Conservation (phyloP, 805 yeast genomes). For the Lipomyces orientalis region DNA sequence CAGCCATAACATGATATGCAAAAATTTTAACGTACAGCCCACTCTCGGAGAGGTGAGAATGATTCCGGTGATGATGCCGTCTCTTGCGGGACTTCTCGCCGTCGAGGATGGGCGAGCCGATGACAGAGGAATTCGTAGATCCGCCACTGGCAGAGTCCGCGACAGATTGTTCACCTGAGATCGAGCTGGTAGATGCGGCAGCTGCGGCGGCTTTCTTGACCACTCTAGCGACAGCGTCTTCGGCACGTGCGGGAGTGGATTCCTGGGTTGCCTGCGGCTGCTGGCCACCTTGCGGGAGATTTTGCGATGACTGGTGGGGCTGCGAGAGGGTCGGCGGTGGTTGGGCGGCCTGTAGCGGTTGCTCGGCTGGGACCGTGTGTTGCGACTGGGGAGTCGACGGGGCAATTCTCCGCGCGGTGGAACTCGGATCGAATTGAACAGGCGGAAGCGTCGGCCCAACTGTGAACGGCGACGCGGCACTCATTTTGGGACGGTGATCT, state of each 20-base stretch:
- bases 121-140: slow-evolving; percentile 20
- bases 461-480: slow-evolving; percentile 30
- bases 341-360: not conserved
- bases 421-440: slow-evolving; percentile 41
- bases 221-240: slow-evolving; percentile 47
- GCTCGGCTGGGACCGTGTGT: not conserved
- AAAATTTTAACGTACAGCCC: not conserved
- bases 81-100: slow-evolving; percentile 23
- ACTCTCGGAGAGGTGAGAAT: slow-evolving; percentile 17
- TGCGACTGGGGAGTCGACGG: slow-evolving; percentile 5
- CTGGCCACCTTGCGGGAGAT: slow-evolving; percentile 7
- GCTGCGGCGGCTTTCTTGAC: slow-evolving; percentile 32
- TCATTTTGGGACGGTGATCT: not conserved
- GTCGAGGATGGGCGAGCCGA: slow-evolving; percentile 23
- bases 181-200: slow-evolving; percentile 33
- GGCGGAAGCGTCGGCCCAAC: slow-evolving; percentile 42
- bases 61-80: slow-evolving; percentile 42
- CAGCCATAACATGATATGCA: not conserved
- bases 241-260: slow-evolving; percentile 42
- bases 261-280: slow-evolving; percentile 10
- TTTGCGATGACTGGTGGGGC: not conserved
- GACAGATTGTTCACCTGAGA: slow-evolving; percentile 23
- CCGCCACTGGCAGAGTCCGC: slow-evolving; percentile 21
- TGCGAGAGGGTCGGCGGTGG: slow-evolving; percentile 3
- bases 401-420: slow-evolving; percentile 22